Conservation (phyloP, 2,329 filamentous ascomycete species). For the Epichloe festucae region DNA sequence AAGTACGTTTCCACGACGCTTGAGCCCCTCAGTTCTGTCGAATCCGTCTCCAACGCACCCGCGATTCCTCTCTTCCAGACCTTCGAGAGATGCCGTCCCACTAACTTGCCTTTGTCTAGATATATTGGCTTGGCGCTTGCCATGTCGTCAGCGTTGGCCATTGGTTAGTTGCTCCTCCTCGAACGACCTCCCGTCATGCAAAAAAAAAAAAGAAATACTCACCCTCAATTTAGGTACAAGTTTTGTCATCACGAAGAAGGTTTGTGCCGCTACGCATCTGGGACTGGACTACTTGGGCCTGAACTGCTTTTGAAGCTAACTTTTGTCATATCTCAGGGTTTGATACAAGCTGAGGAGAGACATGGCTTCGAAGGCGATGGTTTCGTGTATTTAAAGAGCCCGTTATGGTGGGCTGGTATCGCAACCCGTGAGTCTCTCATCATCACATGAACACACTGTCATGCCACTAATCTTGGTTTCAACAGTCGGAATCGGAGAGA, state of each 20-base stretch:
- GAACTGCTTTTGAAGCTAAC: no score
- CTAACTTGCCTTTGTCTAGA: slow-evolving; percentile 27
- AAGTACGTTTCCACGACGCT: slow-evolving; percentile 18
- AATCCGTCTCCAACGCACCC: not conserved
- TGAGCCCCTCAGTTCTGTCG: not conserved
- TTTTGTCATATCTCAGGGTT: slow-evolving; percentile 41
- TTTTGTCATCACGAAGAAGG: slow-evolving; percentile 99
- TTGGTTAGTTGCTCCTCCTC: slow-evolving; percentile 40
- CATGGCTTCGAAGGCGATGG: slow-evolving; percentile 97
- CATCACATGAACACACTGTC: not conserved
- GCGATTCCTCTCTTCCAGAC: not conserved
- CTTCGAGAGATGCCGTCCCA: no score
- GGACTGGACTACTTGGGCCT: no score
- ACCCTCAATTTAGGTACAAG: slow-evolving; percentile 54
- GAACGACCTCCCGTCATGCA: not conserved
- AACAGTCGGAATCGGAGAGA: slow-evolving; percentile 78
- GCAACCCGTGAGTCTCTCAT: slow-evolving; percentile 53
- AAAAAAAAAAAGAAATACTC: slow-evolving; percentile 8
- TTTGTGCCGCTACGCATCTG: slow-evolving; percentile 20
- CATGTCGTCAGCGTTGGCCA: slow-evolving; percentile 62
- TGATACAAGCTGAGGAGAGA: slow-evolving; percentile 78
- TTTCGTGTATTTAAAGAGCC: slow-evolving; percentile 84
- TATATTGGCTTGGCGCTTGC: slow-evolving; percentile 66
- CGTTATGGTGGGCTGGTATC: slow-evolving; percentile 96
- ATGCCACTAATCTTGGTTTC: slow-evolving; percentile 2